Base-by-base conservation (phyloP, 768 basidiomycete species). In the Mycena metata region DNA sequence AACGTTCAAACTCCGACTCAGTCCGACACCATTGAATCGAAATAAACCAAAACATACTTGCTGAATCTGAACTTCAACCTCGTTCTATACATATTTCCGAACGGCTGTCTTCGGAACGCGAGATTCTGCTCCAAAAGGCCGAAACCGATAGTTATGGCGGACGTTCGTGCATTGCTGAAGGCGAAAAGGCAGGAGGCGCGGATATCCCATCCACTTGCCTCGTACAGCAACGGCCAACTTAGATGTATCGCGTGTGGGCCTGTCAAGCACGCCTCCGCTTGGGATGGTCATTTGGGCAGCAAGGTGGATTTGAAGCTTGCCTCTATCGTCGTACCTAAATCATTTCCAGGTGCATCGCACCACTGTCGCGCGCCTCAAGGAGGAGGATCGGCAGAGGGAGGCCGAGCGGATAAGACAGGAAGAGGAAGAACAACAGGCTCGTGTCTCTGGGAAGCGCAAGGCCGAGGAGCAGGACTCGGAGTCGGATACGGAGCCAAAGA, bases 201-300 rank as follows among this genome's bases (percentile, higher is more conserved):
- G 33, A 85, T 96, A 61, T 81, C 83, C 33, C 94, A 96, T 74
- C 91, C 92, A 2, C 83, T 90, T 47, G 94, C 94, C 8, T 79
- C 89, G 5, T 95, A 96, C 75, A 88, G 80, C 26, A 80, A 80
- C 30, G 92, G 93, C 51, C 90, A 92, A 74, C 83, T 96, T 33
- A 87, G 89, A 64, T 96, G 94, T 72, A 74, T 82, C 5, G 86
- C 89, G 26, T 96, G 94, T 74, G 83, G 83, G 2, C 85, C 82
- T 21, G 84, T 96, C 64, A 95, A 94, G 73, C 89, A 94, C 73
- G 86, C 92, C 4, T 88, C 91, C 26, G 91, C 91, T n/a, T 96
- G 94, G 94, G 89, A 94, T 66, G 93, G 94, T 23, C 94, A 96
- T 79, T 77, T 96, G 21, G 93, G 91, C 15, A 93, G 91, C 80